A percentile compares a stretch with the other conserved stretches of the same genome.
phyloP scores from a whole-genome alignment of 345 rosid species.

The Murraya koenigii region DNA sequence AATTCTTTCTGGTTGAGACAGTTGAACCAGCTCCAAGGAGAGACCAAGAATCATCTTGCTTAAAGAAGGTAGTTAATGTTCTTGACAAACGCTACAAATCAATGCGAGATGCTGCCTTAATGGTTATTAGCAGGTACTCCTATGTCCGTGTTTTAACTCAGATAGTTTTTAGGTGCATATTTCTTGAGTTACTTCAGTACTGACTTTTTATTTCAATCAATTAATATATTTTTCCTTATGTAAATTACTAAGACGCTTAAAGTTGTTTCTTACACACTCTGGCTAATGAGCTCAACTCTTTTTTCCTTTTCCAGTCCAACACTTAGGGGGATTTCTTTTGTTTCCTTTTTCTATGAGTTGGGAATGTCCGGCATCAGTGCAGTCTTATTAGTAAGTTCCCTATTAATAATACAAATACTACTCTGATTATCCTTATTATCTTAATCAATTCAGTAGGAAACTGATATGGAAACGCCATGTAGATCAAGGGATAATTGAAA shows the following conservation, averaged over 20 bases:
- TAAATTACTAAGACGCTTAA: background rate
- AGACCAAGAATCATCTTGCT: slow-evolving; percentile 33
- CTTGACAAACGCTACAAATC: slow-evolving; percentile 29
- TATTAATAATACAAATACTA: background rate
- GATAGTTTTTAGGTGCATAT: background rate
- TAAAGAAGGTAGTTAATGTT: slow-evolving; percentile 25
- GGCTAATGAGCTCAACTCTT: slow-evolving; percentile 6
- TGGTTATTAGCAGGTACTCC: slow-evolving; percentile 37
- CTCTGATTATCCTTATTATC: background rate
- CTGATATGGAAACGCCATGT: background rate
- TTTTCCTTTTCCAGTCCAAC: slow-evolving; percentile 40
- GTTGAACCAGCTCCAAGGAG: slow-evolving; percentile 20
- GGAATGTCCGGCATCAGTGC: slow-evolving; percentile 57
- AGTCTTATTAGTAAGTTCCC: slow-evolving; percentile 39
- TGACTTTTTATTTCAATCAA: background rate
- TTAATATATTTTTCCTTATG: background rate
- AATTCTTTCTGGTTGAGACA: slow-evolving; percentile 44
- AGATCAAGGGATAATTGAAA: background rate
- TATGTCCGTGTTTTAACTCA: background rate
- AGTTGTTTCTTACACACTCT: background rate
- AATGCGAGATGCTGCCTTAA: slow-evolving; percentile 45
- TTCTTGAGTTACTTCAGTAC: background rate
- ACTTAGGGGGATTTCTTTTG: slow-evolving; percentile 41
- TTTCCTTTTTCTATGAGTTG: slow-evolving; percentile 53
- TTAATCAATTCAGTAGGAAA: background rate